Percentiles rank a stretch among this genome's conserved stretches.
These are phyloP conservation scores for Collybia nuda DNA, from an alignment of 768 basidiomycete genomes.

Conservation along the genomic window DNA sequence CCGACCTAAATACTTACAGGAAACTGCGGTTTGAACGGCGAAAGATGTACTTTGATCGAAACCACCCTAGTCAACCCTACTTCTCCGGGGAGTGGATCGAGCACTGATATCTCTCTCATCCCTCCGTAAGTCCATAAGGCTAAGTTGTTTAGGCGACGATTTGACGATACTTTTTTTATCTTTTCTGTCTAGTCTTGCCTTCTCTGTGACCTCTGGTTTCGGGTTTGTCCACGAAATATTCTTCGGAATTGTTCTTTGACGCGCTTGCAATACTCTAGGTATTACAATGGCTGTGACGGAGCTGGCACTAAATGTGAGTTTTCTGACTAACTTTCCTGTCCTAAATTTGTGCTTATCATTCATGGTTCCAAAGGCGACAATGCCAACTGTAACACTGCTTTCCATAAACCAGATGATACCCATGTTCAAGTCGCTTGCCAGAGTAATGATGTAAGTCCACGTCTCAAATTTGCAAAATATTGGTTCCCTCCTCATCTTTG, in stretches of 20 bases:
- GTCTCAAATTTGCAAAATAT: background rate
- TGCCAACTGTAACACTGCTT: slow-evolving; percentile 34
- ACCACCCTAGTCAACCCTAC: slow-evolving; percentile 33
- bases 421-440: slow-evolving; percentile 31
- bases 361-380: slow-evolving; percentile 26
- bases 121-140: slow-evolving; percentile 32
- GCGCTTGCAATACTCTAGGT: slow-evolving; percentile 21
- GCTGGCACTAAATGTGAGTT: slow-evolving; percentile 41
- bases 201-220: slow-evolving; percentile 40
- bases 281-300: slow-evolving; percentile 42
- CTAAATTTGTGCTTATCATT: background rate
- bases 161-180: slow-evolving; percentile 5
- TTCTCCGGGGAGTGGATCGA: slow-evolving; percentile 27
- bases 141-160: slow-evolving; percentile 1
- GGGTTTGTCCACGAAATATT: slow-evolving; percentile 21
- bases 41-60: slow-evolving; percentile 36
- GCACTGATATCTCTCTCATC: slow-evolving; percentile 37
- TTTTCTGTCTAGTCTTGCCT: slow-evolving; percentile 26
- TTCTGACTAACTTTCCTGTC: background rate
- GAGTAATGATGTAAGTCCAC: slow-evolving; percentile 7
- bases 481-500: background rate
- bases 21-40: slow-evolving; percentile 36
- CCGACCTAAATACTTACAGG: slow-evolving; percentile 15
- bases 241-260: background rate
- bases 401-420: slow-evolving; percentile 32